phyloP scores from a whole-genome alignment of 169 alveolate species.

The Babesia caballi region DNA sequence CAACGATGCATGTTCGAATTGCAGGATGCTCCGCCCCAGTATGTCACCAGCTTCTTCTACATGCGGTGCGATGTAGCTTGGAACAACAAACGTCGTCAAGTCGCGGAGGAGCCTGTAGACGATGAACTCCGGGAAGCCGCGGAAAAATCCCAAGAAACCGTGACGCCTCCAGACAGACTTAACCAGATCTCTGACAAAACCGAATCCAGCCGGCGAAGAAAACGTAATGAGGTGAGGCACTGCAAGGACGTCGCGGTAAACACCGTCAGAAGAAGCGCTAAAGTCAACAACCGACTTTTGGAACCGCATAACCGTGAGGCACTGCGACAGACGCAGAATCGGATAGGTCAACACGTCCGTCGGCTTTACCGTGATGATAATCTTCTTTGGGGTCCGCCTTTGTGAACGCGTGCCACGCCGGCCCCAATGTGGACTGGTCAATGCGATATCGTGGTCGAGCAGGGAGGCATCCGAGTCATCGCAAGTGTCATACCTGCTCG shows the following conservation, averaged over 20 bases:
- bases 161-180: slow-evolving; percentile 15
- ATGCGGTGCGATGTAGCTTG: slow-evolving; percentile 38
- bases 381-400: slow-evolving; percentile 10
- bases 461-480: slow-evolving; percentile 17
- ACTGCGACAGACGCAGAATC: slow-evolving; percentile 20
- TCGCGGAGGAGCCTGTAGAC: slow-evolving; percentile 29
- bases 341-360: slow-evolving; percentile 42
- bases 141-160: slow-evolving; percentile 50
- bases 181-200: slow-evolving; percentile 17
- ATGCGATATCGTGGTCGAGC: slow-evolving; percentile 6
- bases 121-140: slow-evolving; percentile 38
- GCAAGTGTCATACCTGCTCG: not conserved
- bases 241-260: slow-evolving; percentile 2
- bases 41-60: not conserved
- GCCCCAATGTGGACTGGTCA: not conserved
- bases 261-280: slow-evolving; percentile 20
- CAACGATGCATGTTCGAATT: not conserved
- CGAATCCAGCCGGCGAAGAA: slow-evolving; percentile 17
- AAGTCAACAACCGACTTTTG: slow-evolving; percentile 35
- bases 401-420: not conserved
- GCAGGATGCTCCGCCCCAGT: not conserved
- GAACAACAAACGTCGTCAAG: slow-evolving; percentile 31
- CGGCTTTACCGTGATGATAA: slow-evolving; percentile 43
- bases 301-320: slow-evolving; percentile 32
- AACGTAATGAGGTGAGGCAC: not conserved